These are phyloP conservation scores for Salvia rosmarinus DNA, from an alignment of 257 asterid genomes.

Conservation along the genomic window DNA sequence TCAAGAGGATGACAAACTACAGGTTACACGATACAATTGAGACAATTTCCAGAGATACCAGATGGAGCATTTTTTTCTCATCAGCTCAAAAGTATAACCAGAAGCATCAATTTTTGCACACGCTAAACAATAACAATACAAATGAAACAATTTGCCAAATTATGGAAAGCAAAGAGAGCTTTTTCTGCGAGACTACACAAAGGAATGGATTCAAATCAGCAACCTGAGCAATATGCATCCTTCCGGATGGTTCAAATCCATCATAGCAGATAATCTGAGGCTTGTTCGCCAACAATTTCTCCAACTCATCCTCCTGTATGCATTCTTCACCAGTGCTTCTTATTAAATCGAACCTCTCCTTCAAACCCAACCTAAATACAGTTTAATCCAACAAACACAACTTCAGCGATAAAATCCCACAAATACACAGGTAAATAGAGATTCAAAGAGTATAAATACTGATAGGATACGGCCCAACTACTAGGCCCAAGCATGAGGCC, in stretches of 20 bases:
- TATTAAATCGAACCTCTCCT: constrained; percentile 62
- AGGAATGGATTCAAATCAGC: not conserved
- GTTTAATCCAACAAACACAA: constrained; percentile 15
- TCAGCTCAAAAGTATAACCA: not conserved
- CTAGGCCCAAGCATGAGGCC: too few species aligned
- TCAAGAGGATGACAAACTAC: not conserved
- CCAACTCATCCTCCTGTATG: constrained; percentile 84
- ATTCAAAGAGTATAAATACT: not conserved
- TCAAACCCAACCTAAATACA: constrained; percentile 52
- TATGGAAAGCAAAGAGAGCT: not conserved
- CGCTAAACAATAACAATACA: not conserved
- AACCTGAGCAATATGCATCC: constrained; percentile 99
- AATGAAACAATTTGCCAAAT: not conserved
- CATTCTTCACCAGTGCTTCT: constrained; percentile 94
- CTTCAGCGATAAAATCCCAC: not conserved
- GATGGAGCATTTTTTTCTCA: not conserved
- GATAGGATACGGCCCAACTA: too few species aligned
- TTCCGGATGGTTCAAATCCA: constrained; percentile 93
- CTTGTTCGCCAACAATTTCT: constrained; percentile 65
- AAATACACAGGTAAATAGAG: not conserved
- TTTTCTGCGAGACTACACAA: not conserved
- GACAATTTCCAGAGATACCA: not conserved
- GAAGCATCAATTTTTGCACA: not conserved
- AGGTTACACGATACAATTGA: too few species aligned
- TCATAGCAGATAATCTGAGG: constrained; percentile 78